Base-by-base conservation (phyloP, 306 rosid species). In the Prunus mongolica region DNA sequence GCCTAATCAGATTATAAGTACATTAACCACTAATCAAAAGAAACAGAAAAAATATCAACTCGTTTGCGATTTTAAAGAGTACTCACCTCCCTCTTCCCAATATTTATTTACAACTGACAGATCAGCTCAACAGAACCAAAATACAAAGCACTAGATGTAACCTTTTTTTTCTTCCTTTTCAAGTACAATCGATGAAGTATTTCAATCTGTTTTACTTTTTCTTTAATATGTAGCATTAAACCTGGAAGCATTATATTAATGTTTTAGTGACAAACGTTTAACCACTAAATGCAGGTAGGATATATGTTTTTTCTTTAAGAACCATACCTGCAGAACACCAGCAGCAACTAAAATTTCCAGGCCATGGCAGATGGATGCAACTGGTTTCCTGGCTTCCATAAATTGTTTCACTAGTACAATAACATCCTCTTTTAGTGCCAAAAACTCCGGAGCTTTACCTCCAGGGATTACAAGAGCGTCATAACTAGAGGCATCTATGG, bases 301-400 rank as follows among this genome's bases (percentile, higher is more conserved):
- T 25, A 25, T 25, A 25, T 56, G 13, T 76, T 32, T 28, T 28
- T 28, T 28, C 30, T 28, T 28, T 28, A 71, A 80, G 28, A 70
- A 56, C 56, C 58, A 16, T 89, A 94, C 96, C 97, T 92, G 81
- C 56, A 94, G 95, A 80, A 89, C 92, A 78, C 78, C 89, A 49
- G 96, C 97, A 54, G 97, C 96, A 65, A 96, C 87, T 81, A 94
- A 86, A 83, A 94, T 83, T 81, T 87, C 89, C 75, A 92, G 98
- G 38, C 97, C 98, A 41, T 87, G 88, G 70, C 90, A 84, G 81
- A 87, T 87, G 58, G 90, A 87, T 30, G 90, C 90, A 80, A 84
- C 86, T 27, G 90, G 86, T 76, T 84, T 87, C 60, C 67, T 79
- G 57, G 88, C 74, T 69, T 79, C 82, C 88, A 87, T 82, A 65